Percentiles rank a stretch among this genome's conserved stretches.
Evolutionary conservation across 176 grass and related monocot genomes (phyloP).

Genomic region (Coix lacrymajobi): DNA sequence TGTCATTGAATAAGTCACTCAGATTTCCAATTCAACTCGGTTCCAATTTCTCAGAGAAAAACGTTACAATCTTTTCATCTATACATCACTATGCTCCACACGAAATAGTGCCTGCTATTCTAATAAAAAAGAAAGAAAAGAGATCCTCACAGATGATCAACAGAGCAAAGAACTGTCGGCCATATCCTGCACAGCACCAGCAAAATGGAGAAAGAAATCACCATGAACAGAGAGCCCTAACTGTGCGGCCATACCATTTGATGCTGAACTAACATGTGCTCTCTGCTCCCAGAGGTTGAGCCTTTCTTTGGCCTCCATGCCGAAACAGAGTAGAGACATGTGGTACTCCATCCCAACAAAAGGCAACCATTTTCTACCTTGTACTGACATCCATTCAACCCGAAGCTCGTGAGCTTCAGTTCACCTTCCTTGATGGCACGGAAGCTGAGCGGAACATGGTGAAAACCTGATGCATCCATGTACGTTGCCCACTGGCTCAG

Average conservation of each 20-base stretch:
- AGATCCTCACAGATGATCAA: not conserved
- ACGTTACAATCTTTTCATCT: too few species aligned
- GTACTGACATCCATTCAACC: not conserved
- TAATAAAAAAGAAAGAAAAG: too few species aligned
- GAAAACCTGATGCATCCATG: conserved; percentile 37
- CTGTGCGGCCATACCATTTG: not conserved
- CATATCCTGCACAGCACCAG: not conserved
- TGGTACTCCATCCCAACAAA: conserved; percentile 35
- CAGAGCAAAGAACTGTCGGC: not conserved
- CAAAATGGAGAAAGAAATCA: not conserved
- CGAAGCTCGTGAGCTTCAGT: conserved; percentile 18
- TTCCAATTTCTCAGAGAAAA: too few species aligned
- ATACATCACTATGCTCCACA: not conserved
- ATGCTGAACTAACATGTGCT: not conserved
- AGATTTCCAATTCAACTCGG: too few species aligned
- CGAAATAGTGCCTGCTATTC: not conserved
- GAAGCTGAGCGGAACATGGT: conserved; percentile 38
- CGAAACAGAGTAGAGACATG: conserved; percentile 30
- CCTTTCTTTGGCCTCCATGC: conserved; percentile 36
- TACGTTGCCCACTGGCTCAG: conserved; percentile 40
- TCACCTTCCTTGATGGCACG: conserved; percentile 33
- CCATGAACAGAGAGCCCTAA: not conserved
- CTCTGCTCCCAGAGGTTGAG: not conserved
- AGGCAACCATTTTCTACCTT: conserved; percentile 23
- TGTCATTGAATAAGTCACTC: too few species aligned